Conservation (phyloP, 2,329 filamentous ascomycete genomes). For the Lithohypha guttulata region DNA sequence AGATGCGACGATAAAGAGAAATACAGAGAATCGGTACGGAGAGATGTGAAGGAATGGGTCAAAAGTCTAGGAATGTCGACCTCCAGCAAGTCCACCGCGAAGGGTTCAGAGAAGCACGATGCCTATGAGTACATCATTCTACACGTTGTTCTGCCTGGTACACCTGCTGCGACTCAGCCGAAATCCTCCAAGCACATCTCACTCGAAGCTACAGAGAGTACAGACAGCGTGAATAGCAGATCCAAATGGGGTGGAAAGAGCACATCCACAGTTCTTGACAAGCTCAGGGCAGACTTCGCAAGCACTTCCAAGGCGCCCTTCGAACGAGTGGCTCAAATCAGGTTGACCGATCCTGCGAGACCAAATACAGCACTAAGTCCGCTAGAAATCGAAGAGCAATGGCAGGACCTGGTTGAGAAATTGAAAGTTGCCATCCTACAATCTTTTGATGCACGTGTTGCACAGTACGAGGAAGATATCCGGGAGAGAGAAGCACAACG, state of each 20-base stretch:
- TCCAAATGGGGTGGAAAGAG: constrained; percentile 69
- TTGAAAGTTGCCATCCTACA: constrained; percentile 77
- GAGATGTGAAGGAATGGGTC: constrained; percentile 82
- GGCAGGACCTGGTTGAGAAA: constrained; percentile 73
- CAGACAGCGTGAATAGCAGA: constrained; percentile 54
- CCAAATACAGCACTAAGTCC: constrained; percentile 48
- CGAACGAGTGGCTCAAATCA: constrained; percentile 76
- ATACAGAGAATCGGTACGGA: constrained; percentile 71
- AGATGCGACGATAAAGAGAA: constrained; percentile 92
- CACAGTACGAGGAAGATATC: constrained; percentile 94
- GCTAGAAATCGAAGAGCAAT: constrained; percentile 69
- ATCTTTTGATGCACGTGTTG: constrained; percentile 82
- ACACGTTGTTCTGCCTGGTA: constrained; percentile 84
- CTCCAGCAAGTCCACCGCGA: constrained; percentile 32
- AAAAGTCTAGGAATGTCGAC: constrained; percentile 42
- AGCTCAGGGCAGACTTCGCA: constrained; percentile 83
- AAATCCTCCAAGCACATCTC: constrained; percentile 43
- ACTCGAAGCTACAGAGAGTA: constrained; percentile 36
- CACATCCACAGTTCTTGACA: constrained; percentile 76
- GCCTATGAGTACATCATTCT: constrained; percentile 92
- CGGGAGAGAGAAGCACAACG: constrained; percentile 85
- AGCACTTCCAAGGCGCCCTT: constrained; percentile 58
- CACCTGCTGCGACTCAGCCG: constrained; percentile 66
- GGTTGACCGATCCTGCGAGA: constrained; percentile 41
- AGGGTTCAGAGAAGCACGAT: constrained; percentile 81